Evolutionary conservation across 2,329 filamentous ascomycete genomes (phyloP).

Genomic region (Shiraia sp.): DNA sequence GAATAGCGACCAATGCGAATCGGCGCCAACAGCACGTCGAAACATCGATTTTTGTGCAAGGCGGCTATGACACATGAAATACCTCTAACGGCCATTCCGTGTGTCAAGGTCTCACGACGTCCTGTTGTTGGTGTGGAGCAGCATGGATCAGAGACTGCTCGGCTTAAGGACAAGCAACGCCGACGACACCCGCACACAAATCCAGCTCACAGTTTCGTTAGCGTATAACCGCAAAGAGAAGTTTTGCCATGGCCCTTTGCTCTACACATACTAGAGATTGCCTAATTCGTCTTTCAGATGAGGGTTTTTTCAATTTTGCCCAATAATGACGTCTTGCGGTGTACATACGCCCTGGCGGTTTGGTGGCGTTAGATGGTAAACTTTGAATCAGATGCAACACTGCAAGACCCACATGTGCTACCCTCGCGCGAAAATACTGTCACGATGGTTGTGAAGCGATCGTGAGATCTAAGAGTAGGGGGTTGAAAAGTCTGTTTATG

Average conservation of each 20-base stretch:
- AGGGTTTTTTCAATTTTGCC: background rate
- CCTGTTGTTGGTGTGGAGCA: constrained; percentile 12
- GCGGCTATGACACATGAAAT: constrained; percentile 30
- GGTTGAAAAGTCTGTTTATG: constrained; percentile 5
- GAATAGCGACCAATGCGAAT: constrained; percentile 18
- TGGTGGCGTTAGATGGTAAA: background rate
- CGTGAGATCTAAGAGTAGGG: constrained; percentile 1
- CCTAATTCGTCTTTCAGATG: constrained; percentile 3
- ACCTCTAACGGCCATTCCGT: constrained; percentile 21
- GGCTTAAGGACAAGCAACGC: constrained; percentile 10
- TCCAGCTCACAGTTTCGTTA: constrained; percentile 2
- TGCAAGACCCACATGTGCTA: constrained; percentile 14
- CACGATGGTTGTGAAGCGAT: constrained; percentile 16
- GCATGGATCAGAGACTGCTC: constrained; percentile 6
- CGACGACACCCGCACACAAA: constrained; percentile 11
- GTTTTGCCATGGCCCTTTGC: constrained; percentile 10
- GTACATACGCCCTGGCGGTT: constrained; percentile 1
- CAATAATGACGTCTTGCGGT: constrained; percentile 13
- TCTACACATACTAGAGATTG: background rate
- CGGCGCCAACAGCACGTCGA: constrained; percentile 11
- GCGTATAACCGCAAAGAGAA: constrained; percentile 13
- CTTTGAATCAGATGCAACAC: background rate
- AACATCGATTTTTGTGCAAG: constrained; percentile 8
- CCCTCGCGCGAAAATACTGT: constrained; percentile 12
- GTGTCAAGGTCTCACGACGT: constrained; percentile 20